Base-by-base conservation (phyloP, 257 asterid species). In the Avicennia marina region DNA sequence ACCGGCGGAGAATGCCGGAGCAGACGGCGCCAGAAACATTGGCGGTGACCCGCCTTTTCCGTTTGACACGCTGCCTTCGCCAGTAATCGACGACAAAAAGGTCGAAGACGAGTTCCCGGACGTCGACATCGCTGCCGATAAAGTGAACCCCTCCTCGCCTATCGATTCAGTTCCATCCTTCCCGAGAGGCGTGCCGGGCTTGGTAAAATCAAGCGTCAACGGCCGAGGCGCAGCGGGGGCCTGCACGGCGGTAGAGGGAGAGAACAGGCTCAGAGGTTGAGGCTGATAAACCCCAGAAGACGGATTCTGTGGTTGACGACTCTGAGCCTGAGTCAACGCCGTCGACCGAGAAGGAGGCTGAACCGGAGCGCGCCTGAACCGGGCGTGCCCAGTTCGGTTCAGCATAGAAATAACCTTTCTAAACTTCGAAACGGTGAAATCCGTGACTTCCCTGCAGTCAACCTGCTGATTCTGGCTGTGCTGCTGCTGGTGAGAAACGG, bases 51-150 rank as follows among this genome's bases (percentile, higher is more conserved):
- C 88, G 15, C 65, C 77, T 45, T 81, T 83, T 0, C 88, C 95
- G 46, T 85, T 85, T 0, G 90, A 78, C 0, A 85, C 91, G 65
- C 95, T 89, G 36, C 95, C 96, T 64, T 88, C 95, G 12, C 90
- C 95, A 6, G 96, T 78, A 33, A 85, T 85, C 38, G 89, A 76
- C 21, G 87, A 86, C 67, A 83, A 1, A 60, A 83, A 78, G 2
- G 72, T 66, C 25, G 74, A 72, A 10, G 80, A 64, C 7, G 79
- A 72, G 55, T 62, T 71, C 18, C 68, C 64, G 2, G 84, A 74
- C 10, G 73, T 67, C 1, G 73, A 60, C 16, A 39, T 19, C 60
- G 62, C 63, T n/a, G 62, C 65, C 12, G 86, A 77, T 5, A 67
- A 44, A 52, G 69, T 54, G 50, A 81, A 71, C 7, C 38, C 47